These are phyloP conservation scores for Vitis hybrid DNA, from an alignment of 177 flowering plant genomes.

Conservation along the genomic window DNA sequence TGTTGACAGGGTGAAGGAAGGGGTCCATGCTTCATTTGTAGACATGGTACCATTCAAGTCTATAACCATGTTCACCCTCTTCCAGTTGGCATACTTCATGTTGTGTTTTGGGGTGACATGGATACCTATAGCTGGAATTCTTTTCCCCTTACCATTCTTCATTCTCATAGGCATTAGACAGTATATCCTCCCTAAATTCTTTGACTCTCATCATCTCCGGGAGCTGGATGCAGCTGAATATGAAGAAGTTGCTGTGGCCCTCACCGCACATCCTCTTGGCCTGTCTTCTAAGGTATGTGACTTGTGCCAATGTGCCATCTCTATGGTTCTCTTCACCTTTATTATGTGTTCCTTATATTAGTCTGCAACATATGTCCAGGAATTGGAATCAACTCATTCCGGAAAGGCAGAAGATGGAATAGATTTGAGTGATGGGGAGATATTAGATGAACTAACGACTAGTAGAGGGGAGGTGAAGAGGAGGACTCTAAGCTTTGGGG, in stretches of 20 bases:
- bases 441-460: constrained; percentile 69
- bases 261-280: constrained; percentile 26
- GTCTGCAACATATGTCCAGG: constrained; percentile 26
- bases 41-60: constrained; percentile 49
- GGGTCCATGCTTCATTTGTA: constrained; percentile 53
- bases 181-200: constrained; percentile 31
- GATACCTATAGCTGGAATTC: constrained; percentile 37
- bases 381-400: constrained; percentile 18
- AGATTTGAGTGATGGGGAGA: constrained; percentile 55
- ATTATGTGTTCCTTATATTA: background rate
- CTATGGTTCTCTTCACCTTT: too few relatives aligned
- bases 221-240: constrained; percentile 47
- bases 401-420: constrained; percentile 24
- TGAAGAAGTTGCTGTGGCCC: constrained; percentile 60
- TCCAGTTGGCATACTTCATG: constrained; percentile 32
- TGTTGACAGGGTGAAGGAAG: constrained; percentile 46
- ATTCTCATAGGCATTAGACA: constrained; percentile 32
- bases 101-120: constrained; percentile 36
- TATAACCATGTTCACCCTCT: constrained; percentile 23
- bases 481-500: background rate
- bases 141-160: constrained; percentile 39
- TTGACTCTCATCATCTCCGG: constrained; percentile 22
- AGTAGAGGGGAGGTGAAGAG: background rate
- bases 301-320: background rate
- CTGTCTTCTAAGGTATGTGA: constrained; percentile 37